Conservation (phyloP, 2,329 filamentous ascomycete genomes). For the Rachicladosporium sp. region DNA sequence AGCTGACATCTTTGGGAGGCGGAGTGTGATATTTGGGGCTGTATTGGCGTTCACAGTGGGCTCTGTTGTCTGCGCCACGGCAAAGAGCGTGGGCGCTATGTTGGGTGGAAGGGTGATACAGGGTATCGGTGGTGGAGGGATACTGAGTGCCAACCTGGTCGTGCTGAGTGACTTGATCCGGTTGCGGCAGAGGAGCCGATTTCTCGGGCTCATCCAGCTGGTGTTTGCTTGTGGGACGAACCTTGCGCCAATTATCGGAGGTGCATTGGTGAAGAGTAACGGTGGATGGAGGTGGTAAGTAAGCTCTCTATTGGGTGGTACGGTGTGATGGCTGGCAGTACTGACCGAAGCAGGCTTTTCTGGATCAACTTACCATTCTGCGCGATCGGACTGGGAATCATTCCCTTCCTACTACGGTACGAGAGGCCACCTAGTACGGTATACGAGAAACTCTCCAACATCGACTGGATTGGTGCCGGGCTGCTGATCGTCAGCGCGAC, state of each 20-base stretch:
- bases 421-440: constrained; percentile 23
- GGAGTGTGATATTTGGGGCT: constrained; percentile 30
- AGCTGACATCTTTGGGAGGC: constrained; percentile 39
- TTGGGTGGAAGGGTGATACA: constrained; percentile 34
- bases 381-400: constrained; percentile 18
- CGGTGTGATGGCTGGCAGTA: neutral
- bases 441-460: constrained; percentile 9
- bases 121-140: constrained; percentile 35
- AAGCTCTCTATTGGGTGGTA: neutral
- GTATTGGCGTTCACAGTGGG: constrained; percentile 35
- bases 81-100: constrained; percentile 25
- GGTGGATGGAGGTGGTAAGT: constrained; percentile 17
- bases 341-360: constrained; percentile 17
- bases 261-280: constrained; percentile 11
- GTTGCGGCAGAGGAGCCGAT: constrained; percentile 12
- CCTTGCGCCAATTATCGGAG: constrained; percentile 24
- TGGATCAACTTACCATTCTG: constrained; percentile 29
- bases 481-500: constrained; percentile 15
- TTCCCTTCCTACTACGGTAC: constrained; percentile 39
- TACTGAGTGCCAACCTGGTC: constrained; percentile 30
- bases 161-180: constrained; percentile 31
- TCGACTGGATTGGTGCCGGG: constrained; percentile 16
- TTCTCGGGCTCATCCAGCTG: constrained; percentile 13
- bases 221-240: constrained; percentile 23
- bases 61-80: constrained; percentile 31